phyloP scores from a whole-genome alignment of 2,329 filamentous ascomycete species.

The Sporothrix pseudoabietina region DNA sequence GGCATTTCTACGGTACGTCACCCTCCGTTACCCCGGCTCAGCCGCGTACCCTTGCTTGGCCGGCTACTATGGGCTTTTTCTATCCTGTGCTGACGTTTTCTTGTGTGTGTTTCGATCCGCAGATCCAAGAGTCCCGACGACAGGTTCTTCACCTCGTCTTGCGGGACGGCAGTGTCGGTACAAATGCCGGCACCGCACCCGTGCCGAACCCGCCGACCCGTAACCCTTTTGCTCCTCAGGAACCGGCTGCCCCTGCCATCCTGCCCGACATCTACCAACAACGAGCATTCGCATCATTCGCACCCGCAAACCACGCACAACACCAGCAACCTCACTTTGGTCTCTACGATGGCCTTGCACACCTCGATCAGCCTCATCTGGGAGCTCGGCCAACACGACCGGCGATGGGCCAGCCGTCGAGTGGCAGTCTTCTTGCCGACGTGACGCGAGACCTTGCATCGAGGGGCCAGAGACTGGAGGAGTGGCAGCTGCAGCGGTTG shows the following conservation, averaged over 20 bases:
- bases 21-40: not conserved
- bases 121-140: slow-evolving; percentile 16
- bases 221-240: slow-evolving; percentile 5
- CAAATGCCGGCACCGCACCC: not conserved
- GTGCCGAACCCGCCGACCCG: not conserved
- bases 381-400: not conserved
- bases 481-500: not conserved
- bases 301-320: not conserved
- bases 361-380: not conserved
- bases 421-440: not conserved
- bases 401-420: not conserved
- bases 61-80: no score
- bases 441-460: not conserved
- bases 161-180: slow-evolving; percentile 5
- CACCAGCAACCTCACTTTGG: not conserved
- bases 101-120: not conserved
- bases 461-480: not conserved
- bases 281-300: not conserved
- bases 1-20: slow-evolving; percentile 29
- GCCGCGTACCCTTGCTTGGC: not conserved
- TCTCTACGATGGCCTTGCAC: not conserved
- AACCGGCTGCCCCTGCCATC: not conserved
- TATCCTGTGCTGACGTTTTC: not conserved
- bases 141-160: slow-evolving; percentile 29
- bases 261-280: not conserved